Base-by-base conservation (phyloP, 1,284 basidiomycete species). In the Tilletia walkeri region DNA sequence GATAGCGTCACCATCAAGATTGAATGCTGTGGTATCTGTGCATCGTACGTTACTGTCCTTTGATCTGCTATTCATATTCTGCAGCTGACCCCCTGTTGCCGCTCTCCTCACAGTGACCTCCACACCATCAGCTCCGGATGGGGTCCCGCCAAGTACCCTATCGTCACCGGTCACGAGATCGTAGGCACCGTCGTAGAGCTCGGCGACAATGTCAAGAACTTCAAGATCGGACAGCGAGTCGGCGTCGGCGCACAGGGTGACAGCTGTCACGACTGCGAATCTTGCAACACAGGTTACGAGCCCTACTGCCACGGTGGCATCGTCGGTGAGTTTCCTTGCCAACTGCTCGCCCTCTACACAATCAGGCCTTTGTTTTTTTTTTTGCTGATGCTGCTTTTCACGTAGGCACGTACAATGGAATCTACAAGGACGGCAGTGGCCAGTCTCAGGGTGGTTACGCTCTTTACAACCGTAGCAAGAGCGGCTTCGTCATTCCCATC, bases 401-500 rank as follows among this genome's bases (percentile, higher is more conserved):
- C 41, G 41, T 45, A 63, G 59, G 59, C 20, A 56, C 66, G 2
- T 67, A 53, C 66, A 53, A 67, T 16, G 30, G 66, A 9, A 48
- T 18, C 38, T 63, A 16, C 59, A 38, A 16, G 59, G 59, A 63
- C 47, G 77, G 76, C 3, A 67, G 65, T 18, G 78, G 78, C 20
- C 72, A 54, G 45, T 73, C 74, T 16, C 72, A 73, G 72, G 78
- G 78, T 20, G 78, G 77, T 0, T 80, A 80, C 65, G 77, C 78
- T n/a, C 74, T 70, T 39, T 75, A 76, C 74, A 74, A 78, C 65
- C 72, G 80, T 45, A 73, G 77, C 45, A 73, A 76, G 20, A 77
- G 74, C 6, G 74, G 78, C 70, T 81, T 81, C 69, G 81, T 79
- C 20, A 75, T 81, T 1, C 78, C 78, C 70, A 80, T 82, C 56